A percentile compares a stretch with the other conserved stretches of the same genome.
Conservation (phyloP, 768 basidiomycete genomes). For the Pisolithus albus region DNA sequence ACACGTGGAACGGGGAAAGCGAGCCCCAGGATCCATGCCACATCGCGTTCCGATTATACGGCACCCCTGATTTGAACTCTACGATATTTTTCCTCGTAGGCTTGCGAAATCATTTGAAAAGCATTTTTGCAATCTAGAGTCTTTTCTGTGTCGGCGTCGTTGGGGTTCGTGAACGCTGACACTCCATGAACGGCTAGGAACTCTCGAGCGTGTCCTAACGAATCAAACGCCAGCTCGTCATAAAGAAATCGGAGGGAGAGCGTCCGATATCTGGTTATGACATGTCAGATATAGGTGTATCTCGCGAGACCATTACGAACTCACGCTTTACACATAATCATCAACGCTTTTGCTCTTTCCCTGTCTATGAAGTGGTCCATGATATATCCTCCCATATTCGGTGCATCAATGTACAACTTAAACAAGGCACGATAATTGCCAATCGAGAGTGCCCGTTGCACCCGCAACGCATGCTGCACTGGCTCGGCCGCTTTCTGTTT, state of each 20-base stretch:
- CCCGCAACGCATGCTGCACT: constrained; percentile 83
- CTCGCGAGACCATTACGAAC: constrained; percentile 25
- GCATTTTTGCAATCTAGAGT: constrained; percentile 66
- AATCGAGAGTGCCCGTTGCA: constrained; percentile 83
- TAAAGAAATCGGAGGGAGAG: constrained; percentile 72
- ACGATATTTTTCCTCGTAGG: constrained; percentile 74
- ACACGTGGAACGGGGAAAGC: not conserved
- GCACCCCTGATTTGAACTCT: constrained; percentile 91
- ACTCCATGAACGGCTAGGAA: constrained; percentile 71
- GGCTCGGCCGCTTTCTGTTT: constrained; percentile 76
- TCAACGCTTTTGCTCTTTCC: constrained; percentile 79
- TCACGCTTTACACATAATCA: constrained; percentile 90
- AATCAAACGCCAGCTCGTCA: constrained; percentile 80
- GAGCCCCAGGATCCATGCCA: not conserved
- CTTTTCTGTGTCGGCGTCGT: constrained; percentile 55
- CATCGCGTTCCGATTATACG: constrained; percentile 42
- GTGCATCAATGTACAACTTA: constrained; percentile 71
- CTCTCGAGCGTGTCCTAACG: constrained; percentile 48
- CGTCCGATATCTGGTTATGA: constrained; percentile 63
- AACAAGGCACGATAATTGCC: constrained; percentile 95
- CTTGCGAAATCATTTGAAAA: constrained; percentile 48
- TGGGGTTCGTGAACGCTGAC: constrained; percentile 59
- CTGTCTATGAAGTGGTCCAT: constrained; percentile 98
- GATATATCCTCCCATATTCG: constrained; percentile 97
- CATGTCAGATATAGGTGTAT: not conserved